These are phyloP conservation scores for Hsuehochloa calcarea DNA, from an alignment of 176 grass and related monocot genomes.

Conservation along the genomic window DNA sequence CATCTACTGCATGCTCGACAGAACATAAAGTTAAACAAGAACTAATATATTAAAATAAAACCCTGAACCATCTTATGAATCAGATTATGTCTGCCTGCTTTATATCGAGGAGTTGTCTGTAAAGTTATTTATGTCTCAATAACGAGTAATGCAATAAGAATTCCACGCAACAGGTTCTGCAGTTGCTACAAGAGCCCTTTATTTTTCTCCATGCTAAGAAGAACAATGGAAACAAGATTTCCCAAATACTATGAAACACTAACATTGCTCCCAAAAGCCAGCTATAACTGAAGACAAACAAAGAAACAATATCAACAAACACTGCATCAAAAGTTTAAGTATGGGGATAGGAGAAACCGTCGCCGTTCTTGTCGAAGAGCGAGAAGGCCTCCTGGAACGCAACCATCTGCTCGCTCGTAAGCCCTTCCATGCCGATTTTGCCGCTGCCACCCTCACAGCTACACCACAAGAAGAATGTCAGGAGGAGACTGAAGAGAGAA, in stretches of 20 bases:
- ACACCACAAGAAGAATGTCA: not conserved
- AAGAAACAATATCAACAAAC: not conserved
- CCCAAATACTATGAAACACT: not conserved
- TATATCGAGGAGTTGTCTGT: not conserved
- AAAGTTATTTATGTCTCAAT: not conserved
- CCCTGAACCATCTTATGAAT: not conserved
- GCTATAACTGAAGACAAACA: not conserved
- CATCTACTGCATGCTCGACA: not conserved
- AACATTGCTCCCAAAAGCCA: not conserved
- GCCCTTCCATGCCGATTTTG: constrained; percentile 42
- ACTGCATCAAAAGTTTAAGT: not conserved
- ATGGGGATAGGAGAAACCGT: constrained; percentile 42
- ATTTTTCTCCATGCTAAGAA: not conserved
- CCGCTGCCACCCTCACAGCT: not conserved
- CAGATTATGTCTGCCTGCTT: not conserved
- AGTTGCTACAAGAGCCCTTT: not conserved
- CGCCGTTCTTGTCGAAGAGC: constrained; percentile 80
- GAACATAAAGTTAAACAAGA: not conserved
- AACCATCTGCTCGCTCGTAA: constrained; percentile 60
- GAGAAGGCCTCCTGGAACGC: constrained; percentile 73
- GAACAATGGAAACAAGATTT: not conserved
- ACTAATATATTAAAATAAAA: not conserved
- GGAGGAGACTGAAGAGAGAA: not conserved
- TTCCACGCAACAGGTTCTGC: not conserved
- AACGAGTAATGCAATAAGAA: not conserved